Evolutionary conservation across 139 green algal species (phyloP).

Genomic region (Micromonas commoda): DNA sequence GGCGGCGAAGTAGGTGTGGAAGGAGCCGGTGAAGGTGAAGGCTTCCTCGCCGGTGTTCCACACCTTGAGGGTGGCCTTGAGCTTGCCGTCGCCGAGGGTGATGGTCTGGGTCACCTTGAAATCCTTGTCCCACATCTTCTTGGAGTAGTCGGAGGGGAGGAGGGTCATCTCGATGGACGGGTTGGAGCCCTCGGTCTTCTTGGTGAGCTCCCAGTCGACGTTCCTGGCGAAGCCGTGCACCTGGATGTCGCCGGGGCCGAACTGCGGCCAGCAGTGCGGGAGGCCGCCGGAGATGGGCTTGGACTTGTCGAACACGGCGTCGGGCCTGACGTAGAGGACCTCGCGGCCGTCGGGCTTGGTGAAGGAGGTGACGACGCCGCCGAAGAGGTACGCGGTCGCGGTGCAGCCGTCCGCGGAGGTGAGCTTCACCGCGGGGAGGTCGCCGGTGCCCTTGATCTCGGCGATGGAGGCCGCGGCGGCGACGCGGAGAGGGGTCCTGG

Average conservation of each 20-base stretch:
- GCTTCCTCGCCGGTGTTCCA: conserved; percentile 72
- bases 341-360: conserved; percentile 69
- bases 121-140: conserved; percentile 67
- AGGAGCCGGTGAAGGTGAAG: conserved; percentile 87
- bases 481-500: neutral
- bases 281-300: conserved; percentile 87
- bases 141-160: conserved; percentile 79
- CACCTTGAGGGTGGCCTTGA: conserved; percentile 69
- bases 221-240: conserved; percentile 95
- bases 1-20: conserved; percentile 92
- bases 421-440: neutral
- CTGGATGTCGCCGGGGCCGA: conserved; percentile 70
- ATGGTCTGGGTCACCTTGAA: conserved; percentile 32
- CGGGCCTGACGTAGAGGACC: conserved; percentile 90
- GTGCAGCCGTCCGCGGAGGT: conserved; percentile 2
- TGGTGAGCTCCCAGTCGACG: conserved; percentile 72
- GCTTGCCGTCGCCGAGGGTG: conserved; percentile 50
- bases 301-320: conserved; percentile 89
- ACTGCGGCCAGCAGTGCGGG: conserved; percentile 96
- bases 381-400: conserved; percentile 80
- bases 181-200: conserved; percentile 79
- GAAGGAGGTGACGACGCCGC: conserved; percentile 79
- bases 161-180: conserved; percentile 78
- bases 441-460: neutral
- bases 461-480: neutral